Evolutionary conservation across 2,329 filamentous ascomycete species (phyloP).

Genomic region (Cercospora sojina): DNA sequence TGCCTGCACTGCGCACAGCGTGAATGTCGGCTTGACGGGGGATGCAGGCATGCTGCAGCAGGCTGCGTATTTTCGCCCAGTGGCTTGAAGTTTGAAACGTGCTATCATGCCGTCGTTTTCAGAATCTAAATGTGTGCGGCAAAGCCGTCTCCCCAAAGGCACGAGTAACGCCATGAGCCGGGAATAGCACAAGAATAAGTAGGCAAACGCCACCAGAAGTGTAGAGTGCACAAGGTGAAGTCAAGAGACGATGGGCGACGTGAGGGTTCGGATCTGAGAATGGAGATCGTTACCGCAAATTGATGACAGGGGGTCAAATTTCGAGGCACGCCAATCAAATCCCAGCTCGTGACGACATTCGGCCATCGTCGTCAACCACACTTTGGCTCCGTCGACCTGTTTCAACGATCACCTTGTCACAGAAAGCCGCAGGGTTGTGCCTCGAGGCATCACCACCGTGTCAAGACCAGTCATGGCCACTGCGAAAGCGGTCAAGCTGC

Average conservation of each 20-base stretch:
- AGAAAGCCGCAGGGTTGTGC: not conserved
- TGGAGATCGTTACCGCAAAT: constrained; percentile 5
- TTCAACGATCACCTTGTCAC: constrained; percentile 17
- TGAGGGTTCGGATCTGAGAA: not conserved
- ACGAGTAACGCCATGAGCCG: constrained; percentile 2
- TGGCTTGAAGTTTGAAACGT: constrained; percentile 2
- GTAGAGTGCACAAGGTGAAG: not conserved
- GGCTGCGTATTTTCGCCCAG: not conserved
- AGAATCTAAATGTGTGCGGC: not conserved
- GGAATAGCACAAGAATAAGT: not conserved
- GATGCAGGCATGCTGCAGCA: not conserved
- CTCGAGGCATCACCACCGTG: constrained; percentile 6
- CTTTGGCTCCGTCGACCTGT: constrained; percentile 11
- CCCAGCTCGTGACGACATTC: constrained; percentile 4
- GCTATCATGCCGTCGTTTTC: not conserved
- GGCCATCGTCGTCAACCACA: not conserved
- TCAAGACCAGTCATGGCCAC: constrained; percentile 19
- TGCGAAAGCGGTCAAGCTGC: constrained; percentile 27
- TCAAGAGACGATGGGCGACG: constrained; percentile 4
- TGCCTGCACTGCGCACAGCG: not conserved
- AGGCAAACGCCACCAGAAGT: not conserved
- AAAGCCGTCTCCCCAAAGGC: not conserved
- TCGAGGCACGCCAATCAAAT: constrained; percentile 10
- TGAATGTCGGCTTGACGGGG: not conserved
- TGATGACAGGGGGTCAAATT: constrained; percentile 5